Base-by-base conservation (phyloP, 148 eudicot species). In the Talinum fruticosum region DNA sequence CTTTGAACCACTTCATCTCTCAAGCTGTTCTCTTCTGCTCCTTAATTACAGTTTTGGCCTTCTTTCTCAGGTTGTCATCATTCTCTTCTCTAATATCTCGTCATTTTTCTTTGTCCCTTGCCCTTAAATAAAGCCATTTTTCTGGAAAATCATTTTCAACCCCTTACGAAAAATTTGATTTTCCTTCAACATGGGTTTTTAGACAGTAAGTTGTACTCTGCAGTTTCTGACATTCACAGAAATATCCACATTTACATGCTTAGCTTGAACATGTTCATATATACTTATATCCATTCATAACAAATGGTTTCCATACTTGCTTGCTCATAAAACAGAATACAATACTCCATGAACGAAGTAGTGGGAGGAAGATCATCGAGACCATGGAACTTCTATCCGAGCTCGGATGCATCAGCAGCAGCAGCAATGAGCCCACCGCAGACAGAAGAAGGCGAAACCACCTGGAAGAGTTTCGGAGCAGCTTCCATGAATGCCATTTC, bases 401-500 rank as follows among this genome's bases (percentile, higher is more conserved):
- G 73, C 65, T 44, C 76, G 28, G 79, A 51, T 32, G 29, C 32
- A 41, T 10, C 37, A 54, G 33, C 57, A 54, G 34, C 54, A 61
- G 3, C 15, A 41, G n/a, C 19, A 75, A 41, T 75, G 71, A 13
- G 51, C 79, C 19, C 75, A 75, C 2, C 47, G 2, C 47, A 41
- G 7, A 41, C 47, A 8, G 66, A 36, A 65, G 28, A 28, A 28
- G 41, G 76, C 44, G 83, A 81, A 66, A 84, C 85, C 59, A 83
- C 86, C 12, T 86, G 91, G 91, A 86, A 88, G 73, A 71, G 71
- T 21, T 75, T 80, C 21, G 79, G 79, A 36, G 67, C 83, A 8
- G 77, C 80, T 0, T 88, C 97, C 24, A 87, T 88, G 89, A 85
- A 87, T 75, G 93, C 97, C 36, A 86, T 92, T 36, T 90, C 92